Evolutionary conservation across 768 basidiomycete genomes (phyloP), one percentile per base, ranked within the genome.

Genomic region (Pisolithus tinctorius): DNA sequence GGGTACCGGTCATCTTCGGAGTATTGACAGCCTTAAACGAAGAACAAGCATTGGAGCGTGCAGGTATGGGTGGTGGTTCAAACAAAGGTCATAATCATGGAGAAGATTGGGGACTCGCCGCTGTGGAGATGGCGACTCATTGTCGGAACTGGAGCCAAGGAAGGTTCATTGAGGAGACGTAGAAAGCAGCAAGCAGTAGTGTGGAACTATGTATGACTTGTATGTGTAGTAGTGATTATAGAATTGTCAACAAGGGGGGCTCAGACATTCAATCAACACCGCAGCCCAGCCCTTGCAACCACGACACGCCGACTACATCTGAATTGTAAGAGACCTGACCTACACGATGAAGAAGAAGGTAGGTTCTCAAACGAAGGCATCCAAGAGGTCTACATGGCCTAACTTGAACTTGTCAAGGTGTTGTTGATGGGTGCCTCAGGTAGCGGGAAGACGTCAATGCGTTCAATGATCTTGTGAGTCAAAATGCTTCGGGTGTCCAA

Each of bases 371-470:
- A 37, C 3, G 37, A 30, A 16, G 1, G n/a, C 26, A 41, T 20
- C 13, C 25, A 30, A 36, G 4, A 29, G 3, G 16, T 16, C 23
- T 7, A 52, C 30, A 42, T 25, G 16, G 26, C 5, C 47, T 43
- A 42, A 48, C 25, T 8, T 6, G 37, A 45, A 34, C 11, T 25
- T 27, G 13, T 44, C 43, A 48, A 97, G 94, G 93, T 97, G 43
- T 82, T 99, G 60, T 77, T 98, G 55, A 99, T 99, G 96, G 96
- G 96, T 58, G 93, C 93, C 62, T 92, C 89, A 20, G 91, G 90
- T 56, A 91, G 89, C 62, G 88, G 88, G 51, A 92, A 91, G 76
- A 97, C 95, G 10, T 98, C 95, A 5, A 99, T 99, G 96, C 82
- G 96, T 49, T 94, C 93, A 26, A 86, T 99, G 69, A 98, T 99